A percentile compares a stretch with the other conserved stretches of the same genome.
These are phyloP conservation scores for Hypoxylon intermedium DNA, from an alignment of 495 filamentous ascomycete genomes.

Conservation along the genomic window DNA sequence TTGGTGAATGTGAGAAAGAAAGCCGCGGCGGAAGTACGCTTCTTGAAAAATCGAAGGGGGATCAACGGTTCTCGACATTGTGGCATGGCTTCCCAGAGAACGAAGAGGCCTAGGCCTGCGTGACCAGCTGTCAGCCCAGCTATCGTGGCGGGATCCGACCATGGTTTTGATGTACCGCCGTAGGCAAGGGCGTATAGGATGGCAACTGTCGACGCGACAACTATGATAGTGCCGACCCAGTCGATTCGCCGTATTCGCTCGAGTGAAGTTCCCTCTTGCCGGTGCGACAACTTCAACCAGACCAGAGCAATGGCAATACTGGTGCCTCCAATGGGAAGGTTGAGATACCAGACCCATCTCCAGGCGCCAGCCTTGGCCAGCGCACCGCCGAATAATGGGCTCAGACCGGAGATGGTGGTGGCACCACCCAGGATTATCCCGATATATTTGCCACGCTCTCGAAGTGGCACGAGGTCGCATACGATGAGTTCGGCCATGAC, in stretches of 20 bases:
- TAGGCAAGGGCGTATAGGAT: conserved; percentile 34
- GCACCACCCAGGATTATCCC: conserved; percentile 45
- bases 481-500: conserved; percentile 46
- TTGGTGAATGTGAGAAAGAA: conserved; percentile 36
- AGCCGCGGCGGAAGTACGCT: conserved; percentile 41
- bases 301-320: conserved; percentile 66
- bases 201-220: conserved; percentile 30
- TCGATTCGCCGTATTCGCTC: conserved; percentile 54
- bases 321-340: conserved; percentile 73
- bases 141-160: conserved; percentile 23
- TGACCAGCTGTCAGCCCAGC: too few relatives aligned
- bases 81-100: conserved; percentile 8
- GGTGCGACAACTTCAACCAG: too few relatives aligned
- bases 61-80: conserved; percentile 43
- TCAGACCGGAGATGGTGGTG: conserved; percentile 70
- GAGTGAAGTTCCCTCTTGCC: too few relatives aligned
- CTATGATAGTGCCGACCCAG: conserved; percentile 42
- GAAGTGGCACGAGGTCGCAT: conserved; percentile 76
- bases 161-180: conserved; percentile 12
- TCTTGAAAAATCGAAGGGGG: conserved; percentile 32
- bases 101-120: too few relatives aligned
- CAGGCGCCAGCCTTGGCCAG: conserved; percentile 67
- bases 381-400: conserved; percentile 68
- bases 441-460: conserved; percentile 64
- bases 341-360: conserved; percentile 88